phyloP scores from a whole-genome alignment of 164 flowering plant genomes.

The Aristolochia contorta region DNA sequence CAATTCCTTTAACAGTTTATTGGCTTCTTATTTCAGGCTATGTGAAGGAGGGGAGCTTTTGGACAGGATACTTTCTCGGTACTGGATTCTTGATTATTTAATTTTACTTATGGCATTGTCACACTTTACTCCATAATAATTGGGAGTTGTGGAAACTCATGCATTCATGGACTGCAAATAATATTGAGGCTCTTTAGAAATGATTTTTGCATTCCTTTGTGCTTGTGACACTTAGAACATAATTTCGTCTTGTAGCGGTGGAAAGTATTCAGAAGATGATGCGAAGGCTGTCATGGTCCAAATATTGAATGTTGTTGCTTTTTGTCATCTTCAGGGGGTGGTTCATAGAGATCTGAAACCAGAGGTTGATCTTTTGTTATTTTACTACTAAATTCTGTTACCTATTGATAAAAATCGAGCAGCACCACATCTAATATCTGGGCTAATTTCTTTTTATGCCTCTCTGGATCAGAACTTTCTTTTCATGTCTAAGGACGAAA shows the following conservation, averaged over 20 bases:
- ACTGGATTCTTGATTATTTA: conserved; percentile 3
- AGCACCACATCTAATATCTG: background rate
- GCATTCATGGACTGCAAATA: too few relatives aligned
- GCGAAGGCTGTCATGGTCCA: conserved; percentile 81
- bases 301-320: conserved; percentile 70
- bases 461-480: conserved; percentile 71
- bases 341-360: conserved; percentile 97
- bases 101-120: background rate
- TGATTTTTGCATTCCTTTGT: background rate
- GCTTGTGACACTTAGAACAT: too few relatives aligned
- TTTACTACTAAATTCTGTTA: background rate
- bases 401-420: background rate
- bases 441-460: background rate
- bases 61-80: conserved; percentile 96
- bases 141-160: too few relatives aligned
- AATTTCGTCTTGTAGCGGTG: conserved; percentile 44
- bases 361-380: conserved; percentile 42
- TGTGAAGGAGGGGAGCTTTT: conserved; percentile 98
- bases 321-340: conserved; percentile 94
- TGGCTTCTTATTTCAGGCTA: conserved; percentile 41
- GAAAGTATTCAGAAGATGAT: conserved; percentile 89
- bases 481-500: conserved; percentile 69
- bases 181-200: background rate
- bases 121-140: too few relatives aligned
- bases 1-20: background rate